These are phyloP conservation scores for Wickerhamomyces sp. DNA, from an alignment of 1,139 yeast genomes.

Conservation along the genomic window DNA sequence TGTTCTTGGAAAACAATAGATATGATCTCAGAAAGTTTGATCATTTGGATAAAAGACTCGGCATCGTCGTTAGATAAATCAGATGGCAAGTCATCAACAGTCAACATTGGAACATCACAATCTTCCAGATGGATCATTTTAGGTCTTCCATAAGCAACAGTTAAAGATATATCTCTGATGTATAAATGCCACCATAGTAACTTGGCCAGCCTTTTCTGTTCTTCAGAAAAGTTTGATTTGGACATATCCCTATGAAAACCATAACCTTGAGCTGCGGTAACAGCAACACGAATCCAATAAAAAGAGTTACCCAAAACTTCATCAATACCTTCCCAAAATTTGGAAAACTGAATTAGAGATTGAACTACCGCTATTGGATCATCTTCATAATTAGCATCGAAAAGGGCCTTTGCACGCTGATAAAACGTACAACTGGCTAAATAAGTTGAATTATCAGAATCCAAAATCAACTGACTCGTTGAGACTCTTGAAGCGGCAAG, in stretches of 20 bases:
- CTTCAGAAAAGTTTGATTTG: conserved; percentile 26
- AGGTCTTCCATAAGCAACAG: conserved; percentile 79
- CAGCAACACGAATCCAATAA: conserved; percentile 75
- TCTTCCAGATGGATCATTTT: conserved; percentile 65
- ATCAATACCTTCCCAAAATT: conserved; percentile 79
- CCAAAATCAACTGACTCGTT: conserved; percentile 51
- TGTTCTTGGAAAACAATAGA: conserved; percentile 71
- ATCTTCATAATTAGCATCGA: conserved; percentile 68
- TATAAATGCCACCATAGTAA: conserved; percentile 81
- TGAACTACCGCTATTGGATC: conserved; percentile 67
- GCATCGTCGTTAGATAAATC: conserved; percentile 44
- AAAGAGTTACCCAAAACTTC: conserved; percentile 70
- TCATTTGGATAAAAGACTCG: conserved; percentile 52
- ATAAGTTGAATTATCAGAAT: conserved; percentile 51
- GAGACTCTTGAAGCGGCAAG: conserved; percentile 68
- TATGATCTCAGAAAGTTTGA: conserved; percentile 69
- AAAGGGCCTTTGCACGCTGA: conserved; percentile 73
- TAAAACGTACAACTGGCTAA: conserved; percentile 63
- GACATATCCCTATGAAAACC: conserved; percentile 59
- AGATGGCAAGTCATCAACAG: conserved; percentile 59
- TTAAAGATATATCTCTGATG: conserved; percentile 64
- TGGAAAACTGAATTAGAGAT: conserved; percentile 59
- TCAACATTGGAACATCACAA: conserved; percentile 74
- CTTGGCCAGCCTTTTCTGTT: conserved; percentile 60
- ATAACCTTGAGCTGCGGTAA: conserved; percentile 73